Conservation (phyloP, 331 rosid species). For the Stylosanthes scabra region DNA sequence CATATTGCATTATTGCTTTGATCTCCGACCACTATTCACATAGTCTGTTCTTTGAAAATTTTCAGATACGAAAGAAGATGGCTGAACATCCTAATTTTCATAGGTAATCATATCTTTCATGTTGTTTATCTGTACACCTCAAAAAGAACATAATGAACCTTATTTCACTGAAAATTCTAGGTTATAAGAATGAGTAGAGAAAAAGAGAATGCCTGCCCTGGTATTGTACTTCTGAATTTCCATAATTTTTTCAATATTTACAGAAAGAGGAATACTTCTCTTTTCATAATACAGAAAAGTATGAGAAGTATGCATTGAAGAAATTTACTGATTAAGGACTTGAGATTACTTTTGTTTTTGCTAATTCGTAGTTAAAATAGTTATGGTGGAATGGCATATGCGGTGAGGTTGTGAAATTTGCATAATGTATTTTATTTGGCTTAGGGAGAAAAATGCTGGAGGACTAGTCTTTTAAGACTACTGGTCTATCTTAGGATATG, state of each 20-base stretch:
- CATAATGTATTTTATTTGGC: constrained; percentile 11
- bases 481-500: constrained; percentile 1
- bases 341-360: neutral
- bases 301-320: constrained; percentile 1
- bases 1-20: too few relatives aligned
- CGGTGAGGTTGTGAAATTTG: constrained; percentile 10
- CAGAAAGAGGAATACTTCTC: constrained; percentile 4
- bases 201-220: neutral
- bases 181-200: constrained; percentile 13
- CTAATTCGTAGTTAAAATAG: constrained; percentile 15
- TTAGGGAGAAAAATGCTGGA: constrained; percentile 1
- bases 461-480: neutral
- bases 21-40: too few relatives aligned
- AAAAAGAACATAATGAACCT: neutral
- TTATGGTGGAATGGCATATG: constrained; percentile 10
- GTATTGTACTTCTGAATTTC: neutral
- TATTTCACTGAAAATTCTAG: neutral
- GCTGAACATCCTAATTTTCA: constrained; percentile 67
- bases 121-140: neutral
- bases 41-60: too few relatives aligned
- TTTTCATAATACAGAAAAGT: neutral
- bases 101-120: constrained; percentile 53
- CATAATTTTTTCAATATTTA: constrained; percentile 16
- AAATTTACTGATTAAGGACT: neutral
- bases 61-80: constrained; percentile 86